These are phyloP conservation scores for Hondaea fermentalgiana DNA, from an alignment of 108 stramenopile genomes.

Conservation along the genomic window DNA sequence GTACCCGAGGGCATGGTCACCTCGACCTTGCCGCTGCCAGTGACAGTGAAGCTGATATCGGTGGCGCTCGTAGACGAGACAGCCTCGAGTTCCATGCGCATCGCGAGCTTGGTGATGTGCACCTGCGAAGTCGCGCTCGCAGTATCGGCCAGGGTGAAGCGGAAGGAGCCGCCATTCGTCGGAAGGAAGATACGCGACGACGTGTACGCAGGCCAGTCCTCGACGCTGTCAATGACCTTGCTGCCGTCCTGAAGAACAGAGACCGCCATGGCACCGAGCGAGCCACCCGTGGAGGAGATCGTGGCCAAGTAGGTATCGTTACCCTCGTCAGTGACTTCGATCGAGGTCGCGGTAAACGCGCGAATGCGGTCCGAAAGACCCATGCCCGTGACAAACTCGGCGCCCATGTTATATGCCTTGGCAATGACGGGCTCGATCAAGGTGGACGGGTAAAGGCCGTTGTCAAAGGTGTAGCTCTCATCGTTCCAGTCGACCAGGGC, in stretches of 20 bases:
- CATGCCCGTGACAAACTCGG: conserved; percentile 14
- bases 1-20: not conserved
- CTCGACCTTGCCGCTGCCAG: not conserved
- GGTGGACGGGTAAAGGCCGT: not conserved
- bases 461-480: not conserved
- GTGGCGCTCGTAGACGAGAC: not conserved
- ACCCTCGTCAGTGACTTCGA: not conserved
- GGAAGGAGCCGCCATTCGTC: not conserved
- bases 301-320: not conserved
- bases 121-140: not conserved
- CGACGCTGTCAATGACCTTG: not conserved
- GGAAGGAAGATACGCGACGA: not conserved
- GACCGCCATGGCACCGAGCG: not conserved
- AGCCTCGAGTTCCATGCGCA: not conserved
- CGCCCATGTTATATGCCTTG: not conserved
- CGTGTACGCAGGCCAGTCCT: not conserved
- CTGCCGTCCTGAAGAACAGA: not conserved
- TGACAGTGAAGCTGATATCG: not conserved
- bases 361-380: not conserved
- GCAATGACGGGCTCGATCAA: not conserved
- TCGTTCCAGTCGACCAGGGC: not conserved
- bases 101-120: not conserved
- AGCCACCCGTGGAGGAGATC: not conserved
- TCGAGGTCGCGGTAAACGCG: not conserved
- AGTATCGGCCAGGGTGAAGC: not conserved